These are phyloP conservation scores for Aspergillus sojae DNA, from an alignment of 2,329 filamentous ascomycete species.

Conservation along the genomic window DNA sequence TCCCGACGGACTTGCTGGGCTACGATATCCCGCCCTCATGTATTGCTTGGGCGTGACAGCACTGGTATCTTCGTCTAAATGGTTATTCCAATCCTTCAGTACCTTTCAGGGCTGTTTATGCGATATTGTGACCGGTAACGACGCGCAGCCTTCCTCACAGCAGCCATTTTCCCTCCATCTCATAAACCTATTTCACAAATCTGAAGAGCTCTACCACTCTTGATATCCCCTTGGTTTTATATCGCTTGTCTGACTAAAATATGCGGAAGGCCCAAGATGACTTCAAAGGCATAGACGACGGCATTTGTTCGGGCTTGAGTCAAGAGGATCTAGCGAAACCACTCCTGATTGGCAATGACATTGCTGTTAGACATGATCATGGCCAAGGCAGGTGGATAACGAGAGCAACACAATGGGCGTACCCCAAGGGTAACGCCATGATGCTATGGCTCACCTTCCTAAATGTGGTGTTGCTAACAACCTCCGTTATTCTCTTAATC, in stretches of 20 bases:
- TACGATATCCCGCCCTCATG: neutral
- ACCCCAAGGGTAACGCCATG: too few species aligned
- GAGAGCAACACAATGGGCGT: neutral
- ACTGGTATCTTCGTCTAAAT: neutral
- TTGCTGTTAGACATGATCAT: neutral
- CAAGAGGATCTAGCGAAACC: neutral
- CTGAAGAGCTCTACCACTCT: neutral
- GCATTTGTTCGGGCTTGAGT: neutral
- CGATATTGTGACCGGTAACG: neutral
- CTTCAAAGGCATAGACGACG: neutral
- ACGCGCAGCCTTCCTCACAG: neutral
- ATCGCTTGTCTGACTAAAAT: neutral
- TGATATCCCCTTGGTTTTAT: neutral
- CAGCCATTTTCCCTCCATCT: neutral
- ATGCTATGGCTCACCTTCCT: neutral
- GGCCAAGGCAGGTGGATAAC: too few species aligned
- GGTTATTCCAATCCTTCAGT: neutral
- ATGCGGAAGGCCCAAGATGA: neutral
- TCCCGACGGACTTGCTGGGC: neutral
- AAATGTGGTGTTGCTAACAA: neutral
- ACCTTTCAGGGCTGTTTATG: too few species aligned
- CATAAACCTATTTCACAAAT: neutral
- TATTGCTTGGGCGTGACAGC: neutral
- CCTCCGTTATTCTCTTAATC: neutral
- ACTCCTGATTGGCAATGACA: neutral